Base-by-base conservation (phyloP, 2,329 filamentous ascomycete species). In the Dactylellina drechsleri region DNA sequence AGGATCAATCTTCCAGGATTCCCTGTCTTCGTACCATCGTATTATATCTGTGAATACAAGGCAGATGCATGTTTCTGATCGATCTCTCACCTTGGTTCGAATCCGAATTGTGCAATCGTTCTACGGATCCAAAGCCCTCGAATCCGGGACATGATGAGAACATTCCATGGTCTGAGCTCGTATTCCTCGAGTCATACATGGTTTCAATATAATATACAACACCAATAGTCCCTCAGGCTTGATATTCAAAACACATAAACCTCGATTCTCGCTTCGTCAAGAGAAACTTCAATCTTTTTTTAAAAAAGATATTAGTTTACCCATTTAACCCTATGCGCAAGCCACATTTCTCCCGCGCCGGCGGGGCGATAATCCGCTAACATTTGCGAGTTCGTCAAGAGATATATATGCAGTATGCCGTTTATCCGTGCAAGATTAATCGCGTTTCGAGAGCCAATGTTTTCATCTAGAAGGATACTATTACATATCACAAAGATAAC, bases 291-390 rank as follows among this genome's bases (percentile, higher is more conserved):
- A 45, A 45, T 15, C 12, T 66, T 57, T 66, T 26, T 16, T 4
- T 36, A 4, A 28, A 7, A 41, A 65, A 45, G 47, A 57, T 43
- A 57, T 4, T 28, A 53, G 31, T 15, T 45, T 45, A 40, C 40
- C 23, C 49, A 31, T 70, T 62, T 60, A 60, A 56, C 56, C 65
- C 49, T n/a, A 16, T 18, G 43, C 26, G 16, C 36, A 64, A 54
- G n/a, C 47, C 18, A 54, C 4, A 23, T 18, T 20, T 40, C 26
- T 45, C 65, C 61, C 49, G 68, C 40, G 26, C 54, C 20, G 28
- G 43, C 68, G 68, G 68, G 50, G 54, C 68, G 68, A 60, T 16
- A 72, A 73, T 57, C 68, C 68, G 68, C 56, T 52, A 28, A 28
- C 26, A 28, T 7, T 28, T 7, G 26, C 26, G 26, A 28, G 26